Evolutionary conservation across 2,329 filamentous ascomycete genomes (phyloP).

Genomic region (Penicillium sp.): DNA sequence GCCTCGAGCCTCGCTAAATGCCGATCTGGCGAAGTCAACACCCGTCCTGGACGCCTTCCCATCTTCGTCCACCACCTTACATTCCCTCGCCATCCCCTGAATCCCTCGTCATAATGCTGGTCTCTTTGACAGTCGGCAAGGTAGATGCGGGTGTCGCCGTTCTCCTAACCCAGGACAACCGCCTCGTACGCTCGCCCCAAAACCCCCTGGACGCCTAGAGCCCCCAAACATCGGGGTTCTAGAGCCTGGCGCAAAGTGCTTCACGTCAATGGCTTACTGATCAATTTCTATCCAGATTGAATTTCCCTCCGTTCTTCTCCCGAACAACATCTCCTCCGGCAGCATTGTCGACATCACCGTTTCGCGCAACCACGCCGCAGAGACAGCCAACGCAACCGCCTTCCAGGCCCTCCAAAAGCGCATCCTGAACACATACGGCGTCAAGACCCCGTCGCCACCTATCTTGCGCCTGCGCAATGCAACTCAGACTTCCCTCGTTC

Average conservation of each 20-base stretch:
- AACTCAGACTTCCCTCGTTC: conserved; percentile 95
- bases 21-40: conserved; percentile 32
- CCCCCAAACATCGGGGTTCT: conserved; percentile 6
- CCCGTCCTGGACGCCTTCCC: conserved; percentile 9
- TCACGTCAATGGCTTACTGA: conserved; percentile 9
- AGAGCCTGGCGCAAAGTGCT: not conserved
- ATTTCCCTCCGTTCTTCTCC: conserved; percentile 95
- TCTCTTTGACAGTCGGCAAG: conserved; percentile 97
- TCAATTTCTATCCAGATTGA: conserved; percentile 67
- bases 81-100: conserved; percentile 2
- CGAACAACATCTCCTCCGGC: conserved; percentile 89
- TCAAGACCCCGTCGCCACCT: conserved; percentile 70
- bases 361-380: conserved; percentile 76
- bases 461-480: conserved; percentile 90
- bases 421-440: conserved; percentile 83
- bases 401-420: conserved; percentile 85
- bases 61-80: conserved; percentile 16
- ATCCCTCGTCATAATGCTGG: conserved; percentile 65
- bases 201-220: conserved; percentile 12
- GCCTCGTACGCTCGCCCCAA: conserved; percentile 69
- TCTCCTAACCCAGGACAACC: conserved; percentile 92
- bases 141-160: conserved; percentile 98
- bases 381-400: conserved; percentile 67
- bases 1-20: conserved; percentile 33
- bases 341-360: conserved; percentile 98